A percentile compares a stretch with the other conserved stretches of the same genome.
These are phyloP conservation scores for Imleria badia DNA, from an alignment of 768 basidiomycete species.

Conservation along the genomic window DNA sequence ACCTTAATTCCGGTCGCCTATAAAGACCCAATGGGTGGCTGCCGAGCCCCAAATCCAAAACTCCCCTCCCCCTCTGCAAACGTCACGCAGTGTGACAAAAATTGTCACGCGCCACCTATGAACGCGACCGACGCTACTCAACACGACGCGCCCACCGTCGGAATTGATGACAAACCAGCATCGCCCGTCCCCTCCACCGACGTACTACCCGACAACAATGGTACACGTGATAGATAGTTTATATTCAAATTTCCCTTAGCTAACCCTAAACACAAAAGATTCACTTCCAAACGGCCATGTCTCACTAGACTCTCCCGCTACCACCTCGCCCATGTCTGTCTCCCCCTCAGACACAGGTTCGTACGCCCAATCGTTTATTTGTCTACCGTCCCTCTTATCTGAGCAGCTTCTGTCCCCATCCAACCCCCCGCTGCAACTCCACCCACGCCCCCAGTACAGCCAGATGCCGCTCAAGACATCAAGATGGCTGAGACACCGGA, in stretches of 20 bases:
- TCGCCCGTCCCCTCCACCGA: constrained; percentile 17
- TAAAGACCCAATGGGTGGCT: constrained; percentile 76
- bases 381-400: constrained; percentile 29
- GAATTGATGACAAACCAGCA: constrained; percentile 30
- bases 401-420: constrained; percentile 43
- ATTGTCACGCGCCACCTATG: constrained; percentile 70
- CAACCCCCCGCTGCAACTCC: constrained; percentile 47
- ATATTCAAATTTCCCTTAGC: constrained; percentile 33
- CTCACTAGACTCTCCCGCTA: constrained; percentile 37
- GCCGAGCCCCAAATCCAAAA: constrained; percentile 60
- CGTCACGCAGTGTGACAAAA: constrained; percentile 63
- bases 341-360: constrained; percentile 53
- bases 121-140: constrained; percentile 43
- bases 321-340: constrained; percentile 40
- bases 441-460: constrained; percentile 44
- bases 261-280: constrained; percentile 39
- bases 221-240: constrained; percentile 40
- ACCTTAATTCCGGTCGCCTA: constrained; percentile 80
- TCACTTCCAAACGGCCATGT: constrained; percentile 62
- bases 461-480: constrained; percentile 51
- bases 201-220: constrained; percentile 32
- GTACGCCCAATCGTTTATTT: constrained; percentile 21
- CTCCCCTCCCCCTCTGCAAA: constrained; percentile 49
- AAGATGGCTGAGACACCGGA: constrained; percentile 47
- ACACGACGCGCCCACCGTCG: constrained; percentile 31